Percentiles rank a stretch among this genome's conserved stretches.
Evolutionary conservation across 352 stramenopile genomes (phyloP).

Genomic region (Globisporangium irregulare): DNA sequence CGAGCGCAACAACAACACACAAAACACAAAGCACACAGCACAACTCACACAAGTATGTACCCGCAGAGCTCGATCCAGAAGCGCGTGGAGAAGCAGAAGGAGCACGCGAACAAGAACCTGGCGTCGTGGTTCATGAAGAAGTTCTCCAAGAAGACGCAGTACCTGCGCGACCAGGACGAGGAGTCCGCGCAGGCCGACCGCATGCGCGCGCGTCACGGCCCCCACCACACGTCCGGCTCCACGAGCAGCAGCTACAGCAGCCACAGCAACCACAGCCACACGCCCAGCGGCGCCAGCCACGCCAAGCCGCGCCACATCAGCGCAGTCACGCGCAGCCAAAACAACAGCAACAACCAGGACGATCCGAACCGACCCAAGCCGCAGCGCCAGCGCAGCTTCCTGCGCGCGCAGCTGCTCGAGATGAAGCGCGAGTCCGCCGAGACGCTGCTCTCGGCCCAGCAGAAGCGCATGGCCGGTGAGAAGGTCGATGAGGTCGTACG

Average conservation of each 20-base stretch:
- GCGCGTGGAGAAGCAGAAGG: constrained; percentile 52
- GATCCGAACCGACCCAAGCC: constrained; percentile 25
- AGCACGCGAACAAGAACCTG: constrained; percentile 55
- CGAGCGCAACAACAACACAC: neutral
- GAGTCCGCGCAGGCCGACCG: constrained; percentile 34
- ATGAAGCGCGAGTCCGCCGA: constrained; percentile 77
- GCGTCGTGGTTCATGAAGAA: constrained; percentile 69
- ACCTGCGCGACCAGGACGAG: constrained; percentile 61
- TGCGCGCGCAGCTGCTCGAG: constrained; percentile 65
- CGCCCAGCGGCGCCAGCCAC: constrained; percentile 26
- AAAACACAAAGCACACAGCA: constrained; percentile 2
- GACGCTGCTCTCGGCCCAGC: constrained; percentile 32
- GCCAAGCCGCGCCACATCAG: constrained; percentile 27
- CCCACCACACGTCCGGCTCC: neutral
- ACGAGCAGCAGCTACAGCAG: neutral
- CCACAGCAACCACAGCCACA: constrained; percentile 11
- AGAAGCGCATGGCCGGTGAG: constrained; percentile 52
- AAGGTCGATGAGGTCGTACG: constrained; percentile 25
- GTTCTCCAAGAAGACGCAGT: constrained; percentile 61
- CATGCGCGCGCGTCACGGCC: constrained; percentile 22
- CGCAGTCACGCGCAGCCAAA: constrained; percentile 34
- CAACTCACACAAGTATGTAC: constrained; percentile 13
- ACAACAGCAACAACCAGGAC: constrained; percentile 22
- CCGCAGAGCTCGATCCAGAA: constrained; percentile 34
- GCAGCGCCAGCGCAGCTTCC: constrained; percentile 62